These are phyloP conservation scores for Pharus latifolius DNA, from an alignment of 176 grass and related monocot genomes.

Conservation along the genomic window DNA sequence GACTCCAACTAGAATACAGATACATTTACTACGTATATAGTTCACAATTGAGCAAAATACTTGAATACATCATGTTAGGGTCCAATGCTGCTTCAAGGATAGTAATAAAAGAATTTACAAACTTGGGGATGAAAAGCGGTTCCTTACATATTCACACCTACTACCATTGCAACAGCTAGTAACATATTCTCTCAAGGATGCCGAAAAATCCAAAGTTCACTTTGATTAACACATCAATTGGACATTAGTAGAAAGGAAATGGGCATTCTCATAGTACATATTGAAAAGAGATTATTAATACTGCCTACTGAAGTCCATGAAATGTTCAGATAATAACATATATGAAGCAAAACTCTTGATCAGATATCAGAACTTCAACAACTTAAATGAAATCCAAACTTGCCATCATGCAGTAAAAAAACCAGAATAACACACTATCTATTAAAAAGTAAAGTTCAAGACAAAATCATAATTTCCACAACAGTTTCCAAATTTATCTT, in stretches of 20 bases:
- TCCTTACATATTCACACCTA: background rate
- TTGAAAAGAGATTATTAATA: background rate
- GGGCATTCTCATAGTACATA: background rate
- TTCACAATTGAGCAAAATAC: background rate
- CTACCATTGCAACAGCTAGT: background rate
- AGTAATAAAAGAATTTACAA: background rate
- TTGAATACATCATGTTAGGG: background rate
- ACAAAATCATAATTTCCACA: background rate
- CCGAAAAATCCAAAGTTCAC: background rate
- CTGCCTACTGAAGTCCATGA: background rate
- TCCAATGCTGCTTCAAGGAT: background rate
- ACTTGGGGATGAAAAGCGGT: background rate
- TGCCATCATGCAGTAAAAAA: background rate
- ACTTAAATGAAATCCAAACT: background rate
- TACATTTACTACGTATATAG: background rate
- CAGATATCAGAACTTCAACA: background rate
- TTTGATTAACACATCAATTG: background rate
- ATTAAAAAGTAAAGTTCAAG: background rate
- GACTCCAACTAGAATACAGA: background rate
- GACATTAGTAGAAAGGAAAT: background rate
- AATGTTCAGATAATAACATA: background rate
- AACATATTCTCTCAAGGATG: background rate
- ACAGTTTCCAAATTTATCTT: background rate
- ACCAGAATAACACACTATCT: background rate
- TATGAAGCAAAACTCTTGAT: background rate